A percentile compares a stretch with the other conserved stretches of the same genome.
phyloP scores from a whole-genome alignment of 2,329 filamentous ascomycete genomes.

The Verticillium klebahnii region DNA sequence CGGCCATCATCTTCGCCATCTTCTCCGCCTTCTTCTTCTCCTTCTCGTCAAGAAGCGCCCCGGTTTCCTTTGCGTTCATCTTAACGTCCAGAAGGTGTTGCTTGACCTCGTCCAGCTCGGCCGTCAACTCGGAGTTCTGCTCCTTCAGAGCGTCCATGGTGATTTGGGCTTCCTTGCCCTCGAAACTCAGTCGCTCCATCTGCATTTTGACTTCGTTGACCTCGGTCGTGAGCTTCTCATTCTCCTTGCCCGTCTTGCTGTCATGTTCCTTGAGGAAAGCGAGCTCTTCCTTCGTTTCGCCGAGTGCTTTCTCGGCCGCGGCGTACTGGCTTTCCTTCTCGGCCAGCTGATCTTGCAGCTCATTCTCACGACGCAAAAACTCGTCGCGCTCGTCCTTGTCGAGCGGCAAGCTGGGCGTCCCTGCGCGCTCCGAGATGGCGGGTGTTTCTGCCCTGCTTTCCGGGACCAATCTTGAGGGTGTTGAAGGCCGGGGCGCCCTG shows the following conservation, averaged over 20 bases:
- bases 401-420: conserved; percentile 79
- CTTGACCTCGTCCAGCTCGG: conserved; percentile 91
- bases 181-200: conserved; percentile 89
- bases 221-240: conserved; percentile 79
- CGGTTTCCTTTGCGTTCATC: conserved; percentile 94
- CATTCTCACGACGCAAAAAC: conserved; percentile 90
- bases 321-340: conserved; percentile 84
- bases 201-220: conserved; percentile 96
- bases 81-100: conserved; percentile 93
- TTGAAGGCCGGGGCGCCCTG: conserved; percentile 46
- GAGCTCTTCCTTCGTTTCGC: conserved; percentile 83
- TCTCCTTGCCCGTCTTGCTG: conserved; percentile 77
- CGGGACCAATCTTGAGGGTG: conserved; percentile 42
- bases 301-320: conserved; percentile 72
- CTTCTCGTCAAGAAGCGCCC: conserved; percentile 88
- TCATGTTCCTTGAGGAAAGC: conserved; percentile 81
- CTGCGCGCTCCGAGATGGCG: conserved; percentile 71
- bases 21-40: conserved; percentile 98
- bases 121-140: conserved; percentile 86
- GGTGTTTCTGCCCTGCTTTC: conserved; percentile 62
- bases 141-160: conserved; percentile 98
- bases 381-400: conserved; percentile 98
- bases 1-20: conserved; percentile 99
- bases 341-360: conserved; percentile 91
- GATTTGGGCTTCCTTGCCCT: conserved; percentile 94